phyloP scores from a whole-genome alignment of 2,329 filamentous ascomycete species.

The Elsinoe australis region DNA sequence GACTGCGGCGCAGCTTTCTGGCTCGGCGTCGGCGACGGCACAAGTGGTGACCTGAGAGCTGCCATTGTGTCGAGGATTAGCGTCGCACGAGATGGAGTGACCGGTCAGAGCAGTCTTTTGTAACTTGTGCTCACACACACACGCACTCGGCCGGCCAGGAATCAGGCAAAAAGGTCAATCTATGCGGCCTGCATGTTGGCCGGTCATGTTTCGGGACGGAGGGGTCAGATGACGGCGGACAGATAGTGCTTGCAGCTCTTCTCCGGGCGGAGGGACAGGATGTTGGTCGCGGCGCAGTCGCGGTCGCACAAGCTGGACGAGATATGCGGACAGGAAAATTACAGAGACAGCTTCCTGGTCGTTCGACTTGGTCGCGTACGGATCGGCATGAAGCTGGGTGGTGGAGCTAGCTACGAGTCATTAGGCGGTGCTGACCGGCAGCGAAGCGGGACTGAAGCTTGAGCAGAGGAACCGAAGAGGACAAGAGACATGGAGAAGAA shows the following conservation, averaged over 20 bases:
- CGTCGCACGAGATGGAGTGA: not conserved
- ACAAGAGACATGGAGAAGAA: not conserved
- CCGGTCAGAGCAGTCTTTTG: too few species aligned
- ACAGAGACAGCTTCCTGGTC: too few species aligned
- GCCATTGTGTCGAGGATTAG: not conserved
- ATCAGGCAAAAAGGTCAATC: not conserved
- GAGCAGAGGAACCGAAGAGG: too few species aligned
- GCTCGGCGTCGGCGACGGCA: not conserved
- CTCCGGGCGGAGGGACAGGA: too few species aligned
- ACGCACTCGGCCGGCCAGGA: too few species aligned
- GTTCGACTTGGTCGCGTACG: too few species aligned
- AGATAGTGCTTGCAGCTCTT: too few species aligned
- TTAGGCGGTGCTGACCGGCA: not conserved
- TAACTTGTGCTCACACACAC: not conserved
- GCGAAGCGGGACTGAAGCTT: too few species aligned
- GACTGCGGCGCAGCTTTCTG: not conserved
- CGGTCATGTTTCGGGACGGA: not conserved
- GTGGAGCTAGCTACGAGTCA: not conserved
- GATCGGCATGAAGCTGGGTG: too few species aligned
- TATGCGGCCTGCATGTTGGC: not conserved
- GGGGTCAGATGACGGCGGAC: not conserved
- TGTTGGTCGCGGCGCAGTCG: too few species aligned
- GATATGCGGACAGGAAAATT: too few species aligned
- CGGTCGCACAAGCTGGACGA: too few species aligned
- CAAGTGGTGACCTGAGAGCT: constrained; percentile 8